Evolutionary conservation across 202 grass and related monocot species (phyloP), one percentile per base, ranked within the genome.

Genomic region (Cymbopogon flexuosus): DNA sequence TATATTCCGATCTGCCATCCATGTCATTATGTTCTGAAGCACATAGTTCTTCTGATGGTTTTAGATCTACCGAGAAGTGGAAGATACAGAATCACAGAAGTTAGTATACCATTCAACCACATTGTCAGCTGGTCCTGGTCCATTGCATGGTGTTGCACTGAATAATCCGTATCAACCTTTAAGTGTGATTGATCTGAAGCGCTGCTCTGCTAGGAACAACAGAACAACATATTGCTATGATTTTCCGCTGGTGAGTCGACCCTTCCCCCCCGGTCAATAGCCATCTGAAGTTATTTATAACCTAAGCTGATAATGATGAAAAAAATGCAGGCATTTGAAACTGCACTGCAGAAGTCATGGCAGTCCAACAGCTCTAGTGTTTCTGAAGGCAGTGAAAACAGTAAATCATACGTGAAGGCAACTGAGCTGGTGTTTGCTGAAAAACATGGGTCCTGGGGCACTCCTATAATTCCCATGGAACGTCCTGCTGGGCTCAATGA

Each of bases 151-250:
- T 19, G 35, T 89, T 6, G 65, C 81, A 42, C 68, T 94, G 75
- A 73, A 61, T 78, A 86, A 70, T 87, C 79, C 64, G 3, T 94
- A 94, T 70, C 84, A 85, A 39, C 81, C 92, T 73, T 83, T 94
- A 79, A 83, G 75, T 72, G 60, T 83, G 35, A 94, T 94, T 77
- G 89, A 94, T 83, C 81, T 85, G 31, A 94, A 91, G 51, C 92
- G 92, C 34, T 89, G 87, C 56, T 84, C 84, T 49, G 92, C 92
- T 57, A 91, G 92, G 79, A 91, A 89, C 42, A 89, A 85, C 78
- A 91, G 73, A 75, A 91, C 92, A 16, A 94, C 92, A 63, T 94
- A 94, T 80, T 94, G 92, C 65, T 94, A 94, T 45, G 92, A 94
- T 85, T 94, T 94, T 76, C 92, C 92, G 31, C 67, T 94, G 89